Percentiles rank a stretch among this genome's conserved stretches.
phyloP scores from a whole-genome alignment of 1,284 basidiomycete genomes.

The Anthracocystis panici-leucophaei region DNA sequence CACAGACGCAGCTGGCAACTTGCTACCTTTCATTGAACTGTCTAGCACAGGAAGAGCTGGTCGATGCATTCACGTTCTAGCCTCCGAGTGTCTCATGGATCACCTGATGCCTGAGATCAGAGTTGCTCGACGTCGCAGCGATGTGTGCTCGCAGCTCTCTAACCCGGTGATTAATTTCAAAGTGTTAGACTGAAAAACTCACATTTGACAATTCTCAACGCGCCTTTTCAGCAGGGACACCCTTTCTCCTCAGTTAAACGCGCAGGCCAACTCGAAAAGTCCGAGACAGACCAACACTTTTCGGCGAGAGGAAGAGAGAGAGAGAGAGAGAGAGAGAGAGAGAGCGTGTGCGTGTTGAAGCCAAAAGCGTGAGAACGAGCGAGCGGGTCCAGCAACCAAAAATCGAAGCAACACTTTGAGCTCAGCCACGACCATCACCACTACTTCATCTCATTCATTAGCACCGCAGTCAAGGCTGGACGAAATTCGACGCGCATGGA shows the following conservation, averaged over 20 bases:
- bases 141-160: no score
- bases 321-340: not conserved
- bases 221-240: no score
- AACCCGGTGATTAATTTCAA: no score
- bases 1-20: no score
- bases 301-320: not conserved
- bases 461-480: not conserved
- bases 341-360: not conserved
- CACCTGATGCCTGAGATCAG: no score
- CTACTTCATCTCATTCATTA: not conserved
- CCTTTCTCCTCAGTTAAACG: not conserved
- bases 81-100: no score
- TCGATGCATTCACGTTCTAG: no score
- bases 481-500: not conserved
- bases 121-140: no score
- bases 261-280: conserved; percentile 10
- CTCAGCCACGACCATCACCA: conserved; percentile 3
- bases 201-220: no score
- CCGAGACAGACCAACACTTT: conserved; percentile 18
- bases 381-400: not conserved
- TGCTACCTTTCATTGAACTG: no score
- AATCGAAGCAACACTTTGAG: conserved; percentile 6
- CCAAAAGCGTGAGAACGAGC: not conserved
- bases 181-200: no score
- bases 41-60: no score